phyloP scores from a whole-genome alignment of 2,329 filamentous ascomycete genomes.

The Colletotrichum cordylinicola region DNA sequence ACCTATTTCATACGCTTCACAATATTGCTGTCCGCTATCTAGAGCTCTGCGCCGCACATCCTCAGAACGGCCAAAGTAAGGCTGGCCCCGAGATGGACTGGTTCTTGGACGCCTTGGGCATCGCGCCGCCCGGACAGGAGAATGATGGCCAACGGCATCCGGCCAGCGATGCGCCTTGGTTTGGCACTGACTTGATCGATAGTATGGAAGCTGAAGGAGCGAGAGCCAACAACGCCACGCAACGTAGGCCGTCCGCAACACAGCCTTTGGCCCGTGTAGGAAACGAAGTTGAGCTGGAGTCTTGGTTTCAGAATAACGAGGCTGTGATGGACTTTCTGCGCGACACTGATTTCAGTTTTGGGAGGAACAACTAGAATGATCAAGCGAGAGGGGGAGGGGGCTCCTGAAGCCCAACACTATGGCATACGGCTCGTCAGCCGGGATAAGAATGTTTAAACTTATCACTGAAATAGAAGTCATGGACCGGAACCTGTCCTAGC shows the following conservation, averaged over 20 bases:
- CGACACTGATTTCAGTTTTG: conserved; percentile 18
- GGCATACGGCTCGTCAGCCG: too few relatives aligned
- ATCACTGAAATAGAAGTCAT: too few relatives aligned
- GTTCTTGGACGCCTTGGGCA: conserved; percentile 57
- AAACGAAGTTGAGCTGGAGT: conserved; percentile 39
- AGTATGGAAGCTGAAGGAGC: accelerated
- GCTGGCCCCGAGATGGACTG: conserved; percentile 49
- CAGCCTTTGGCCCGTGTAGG: conserved; percentile 38
- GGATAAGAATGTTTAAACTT: too few relatives aligned
- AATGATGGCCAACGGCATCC: not conserved
- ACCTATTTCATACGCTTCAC: conserved; percentile 63
- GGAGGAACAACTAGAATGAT: not conserved
- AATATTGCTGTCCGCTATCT: conserved; percentile 64
- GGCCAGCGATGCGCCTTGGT: not conserved
- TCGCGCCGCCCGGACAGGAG: conserved; percentile 29
- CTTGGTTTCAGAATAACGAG: conserved; percentile 43
- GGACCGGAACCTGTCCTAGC: too few relatives aligned
- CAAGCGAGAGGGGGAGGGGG: not conserved
- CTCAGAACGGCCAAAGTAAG: conserved; percentile 35
- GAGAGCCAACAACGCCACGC: not conserved
- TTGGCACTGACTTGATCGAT: not conserved
- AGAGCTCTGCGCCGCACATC: conserved; percentile 50
- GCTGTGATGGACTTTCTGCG: conserved; percentile 41
- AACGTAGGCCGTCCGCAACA: not conserved
- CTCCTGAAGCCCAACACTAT: too few relatives aligned